Base-by-base conservation (phyloP, 139 green algal species). In the Chlamydomonas sphaeroides region DNA sequence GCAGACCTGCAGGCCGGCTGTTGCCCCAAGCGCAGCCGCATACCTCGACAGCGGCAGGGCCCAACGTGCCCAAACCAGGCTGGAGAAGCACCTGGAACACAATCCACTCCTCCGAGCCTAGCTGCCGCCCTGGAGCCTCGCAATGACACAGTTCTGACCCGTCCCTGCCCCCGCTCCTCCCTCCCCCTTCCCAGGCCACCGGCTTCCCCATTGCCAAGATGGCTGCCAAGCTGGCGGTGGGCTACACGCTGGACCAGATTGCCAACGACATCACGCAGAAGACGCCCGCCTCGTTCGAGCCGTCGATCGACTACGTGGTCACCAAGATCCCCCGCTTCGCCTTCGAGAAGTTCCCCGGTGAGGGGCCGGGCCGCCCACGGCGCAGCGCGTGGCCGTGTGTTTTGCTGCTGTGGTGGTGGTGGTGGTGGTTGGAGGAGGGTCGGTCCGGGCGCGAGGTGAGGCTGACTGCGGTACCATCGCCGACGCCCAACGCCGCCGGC, bases 131-230 rank as follows among this genome's bases (percentile, higher is more conserved):
- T n/a, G n/a, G n/a, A n/a, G n/a, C n/a, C n/a, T n/a, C 42, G 6
- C 68, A n/a, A 21, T 15, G 38, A 75, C 23, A n/a, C 68, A 25
- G 10, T 8, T 68, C 17, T 53, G 33, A n/a, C 61, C n/a, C 59
- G 2, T 4, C 8, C 45, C 75, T n/a, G n/a, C 39, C 11, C 33
- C 62, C 26, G 5, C 36, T 21, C 39, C 45, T 38, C 45, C 7
- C 38, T 38, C 39, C 59, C 53, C 39, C n/a, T 28, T 41, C 32
- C 32, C 61, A 82, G 75, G 84, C 94, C 35, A 97, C 94, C 30
- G 97, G 97, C 67, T 99, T 99, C 91, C 97, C 97, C 68, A 99
- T 99, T 73, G 97, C 97, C 65, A 99, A 99, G 95, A 98, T 99
- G 90, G 97, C 97, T 0, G 97, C 97, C 71, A 99, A 99, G 93